phyloP scores from a whole-genome alignment of 805 yeast genomes.

The Ogataea dorogensis region DNA sequence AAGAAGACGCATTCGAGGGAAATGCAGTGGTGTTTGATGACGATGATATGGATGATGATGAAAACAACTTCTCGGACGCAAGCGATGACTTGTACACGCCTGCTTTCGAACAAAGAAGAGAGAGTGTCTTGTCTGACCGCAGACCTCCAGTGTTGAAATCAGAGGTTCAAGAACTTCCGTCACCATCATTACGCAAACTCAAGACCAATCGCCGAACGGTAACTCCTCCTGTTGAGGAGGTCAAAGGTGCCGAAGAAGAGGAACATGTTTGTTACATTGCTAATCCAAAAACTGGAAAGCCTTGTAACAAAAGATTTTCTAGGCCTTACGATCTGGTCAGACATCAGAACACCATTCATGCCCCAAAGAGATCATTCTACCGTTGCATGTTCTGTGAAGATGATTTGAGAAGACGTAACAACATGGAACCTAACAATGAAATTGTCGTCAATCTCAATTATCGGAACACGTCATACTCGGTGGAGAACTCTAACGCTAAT shows the following conservation, averaged over 20 bases:
- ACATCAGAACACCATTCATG: constrained; percentile 96
- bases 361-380: constrained; percentile 79
- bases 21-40: constrained; percentile 19
- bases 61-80: constrained; percentile 22
- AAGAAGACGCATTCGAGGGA: constrained; percentile 10
- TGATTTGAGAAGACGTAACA: constrained; percentile 46
- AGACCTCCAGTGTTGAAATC: constrained; percentile 18
- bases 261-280: constrained; percentile 58
- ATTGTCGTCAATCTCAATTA: constrained; percentile 36
- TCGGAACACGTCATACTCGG: constrained; percentile 27
- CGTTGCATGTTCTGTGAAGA: constrained; percentile 85
- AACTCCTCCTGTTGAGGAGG: constrained; percentile 10
- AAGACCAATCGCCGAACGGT: constrained; percentile 14
- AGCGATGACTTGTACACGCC: constrained; percentile 32
- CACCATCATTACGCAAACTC: constrained; percentile 23
- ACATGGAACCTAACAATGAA: constrained; percentile 45
- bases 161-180: constrained; percentile 20
- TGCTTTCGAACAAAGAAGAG: constrained; percentile 30
- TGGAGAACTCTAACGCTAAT: constrained; percentile 31
- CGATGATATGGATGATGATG: constrained; percentile 23
- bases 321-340: constrained; percentile 93
- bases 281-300: constrained; percentile 58
- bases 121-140: constrained; percentile 22
- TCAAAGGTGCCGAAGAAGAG: constrained; percentile 21
- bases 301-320: constrained; percentile 79